phyloP scores from a whole-genome alignment of 2,329 filamentous ascomycete genomes.

The Orbilia javanica region DNA sequence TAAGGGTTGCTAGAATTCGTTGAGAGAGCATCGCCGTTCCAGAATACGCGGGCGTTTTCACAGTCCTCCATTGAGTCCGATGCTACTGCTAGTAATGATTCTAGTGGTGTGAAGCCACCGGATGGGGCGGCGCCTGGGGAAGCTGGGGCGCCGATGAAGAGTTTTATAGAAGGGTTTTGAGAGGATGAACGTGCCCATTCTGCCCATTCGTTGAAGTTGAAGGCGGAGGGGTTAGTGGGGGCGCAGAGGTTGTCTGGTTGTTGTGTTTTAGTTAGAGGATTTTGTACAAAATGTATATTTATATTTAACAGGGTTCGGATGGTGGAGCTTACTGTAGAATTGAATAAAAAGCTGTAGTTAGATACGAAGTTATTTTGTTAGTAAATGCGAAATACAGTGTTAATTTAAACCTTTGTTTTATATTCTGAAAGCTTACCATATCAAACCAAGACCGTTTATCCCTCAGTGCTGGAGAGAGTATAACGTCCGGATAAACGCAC shows the following conservation, averaged over 20 bases:
- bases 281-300: conserved; percentile 68
- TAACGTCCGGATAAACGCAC: conserved; percentile 74
- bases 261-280: neutral
- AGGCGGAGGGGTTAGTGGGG: conserved; percentile 65
- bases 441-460: conserved; percentile 53
- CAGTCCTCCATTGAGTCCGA: conserved; percentile 49
- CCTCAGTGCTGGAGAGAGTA: conserved; percentile 35
- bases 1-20: conserved; percentile 12
- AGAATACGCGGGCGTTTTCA: conserved; percentile 45
- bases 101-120: conserved; percentile 31
- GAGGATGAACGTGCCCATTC: conserved; percentile 73
- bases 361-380: neutral
- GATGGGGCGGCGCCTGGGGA: conserved; percentile 27
- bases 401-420: neutral
- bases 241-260: conserved; percentile 75
- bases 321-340: conserved; percentile 60
- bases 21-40: neutral
- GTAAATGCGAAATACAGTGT: neutral
- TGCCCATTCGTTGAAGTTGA: conserved; percentile 69
- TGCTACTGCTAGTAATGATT: conserved; percentile 21
- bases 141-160: conserved; percentile 72
- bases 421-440: conserved; percentile 21
- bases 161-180: conserved; percentile 73
- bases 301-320: conserved; percentile 70
- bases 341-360: conserved; percentile 48